phyloP scores from a whole-genome alignment of 257 asterid species.

The Nemophila menziesii region DNA sequence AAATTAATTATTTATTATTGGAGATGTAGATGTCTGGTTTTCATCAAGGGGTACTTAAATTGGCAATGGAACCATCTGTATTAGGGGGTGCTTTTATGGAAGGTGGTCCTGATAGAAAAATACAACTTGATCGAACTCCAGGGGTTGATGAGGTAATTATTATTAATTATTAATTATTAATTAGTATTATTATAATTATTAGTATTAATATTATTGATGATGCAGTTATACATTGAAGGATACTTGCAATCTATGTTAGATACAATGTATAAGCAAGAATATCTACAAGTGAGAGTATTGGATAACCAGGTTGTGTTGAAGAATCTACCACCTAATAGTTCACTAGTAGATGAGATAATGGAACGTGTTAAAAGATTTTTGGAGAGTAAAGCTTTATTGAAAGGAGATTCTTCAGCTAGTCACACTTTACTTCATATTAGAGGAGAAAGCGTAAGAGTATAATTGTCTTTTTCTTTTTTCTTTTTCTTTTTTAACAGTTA shows the following conservation, averaged over 20 bases:
- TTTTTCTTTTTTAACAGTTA: too few relatives aligned
- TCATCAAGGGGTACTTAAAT: conserved; percentile 81
- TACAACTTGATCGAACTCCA: conserved; percentile 81
- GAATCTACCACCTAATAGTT: conserved; percentile 92
- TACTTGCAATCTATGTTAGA: conserved; percentile 96
- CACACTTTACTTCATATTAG: conserved; percentile 64
- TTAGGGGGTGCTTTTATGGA: conserved; percentile 84
- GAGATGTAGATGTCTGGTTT: too few relatives aligned
- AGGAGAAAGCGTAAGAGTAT: too few relatives aligned
- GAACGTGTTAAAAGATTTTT: conserved; percentile 79
- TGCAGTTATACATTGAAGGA: conserved; percentile 94
- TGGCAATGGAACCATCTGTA: conserved; percentile 93
- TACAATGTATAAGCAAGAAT: conserved; percentile 87
- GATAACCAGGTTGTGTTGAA: conserved; percentile 86
- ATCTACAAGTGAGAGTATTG: conserved; percentile 82
- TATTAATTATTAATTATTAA: neutral
- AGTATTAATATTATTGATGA: too few relatives aligned
- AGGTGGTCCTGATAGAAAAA: conserved; percentile 93
- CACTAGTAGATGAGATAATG: conserved; percentile 81
- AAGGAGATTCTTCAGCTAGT: conserved; percentile 63
- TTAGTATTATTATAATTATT: too few relatives aligned
- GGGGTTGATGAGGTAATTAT: conserved; percentile 80
- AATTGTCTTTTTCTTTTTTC: too few relatives aligned
- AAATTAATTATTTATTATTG: too few relatives aligned
- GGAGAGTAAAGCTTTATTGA: conserved; percentile 67